Evolutionary conservation across 768 basidiomycete species (phyloP).

Genomic region (Scleroderma citrinum): DNA sequence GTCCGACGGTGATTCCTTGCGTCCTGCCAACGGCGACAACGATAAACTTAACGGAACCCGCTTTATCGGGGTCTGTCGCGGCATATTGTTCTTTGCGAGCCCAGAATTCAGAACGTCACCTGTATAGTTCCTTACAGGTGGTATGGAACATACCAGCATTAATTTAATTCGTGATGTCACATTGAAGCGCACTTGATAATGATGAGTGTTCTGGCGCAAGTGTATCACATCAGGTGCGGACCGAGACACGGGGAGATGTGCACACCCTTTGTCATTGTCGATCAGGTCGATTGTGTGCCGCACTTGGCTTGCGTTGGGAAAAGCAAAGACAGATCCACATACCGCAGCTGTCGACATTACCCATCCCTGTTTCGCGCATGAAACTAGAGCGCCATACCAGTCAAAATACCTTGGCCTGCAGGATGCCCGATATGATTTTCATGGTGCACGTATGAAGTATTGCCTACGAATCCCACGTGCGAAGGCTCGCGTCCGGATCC

Average conservation of each 20-base stretch:
- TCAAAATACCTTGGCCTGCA: constrained; percentile 70
- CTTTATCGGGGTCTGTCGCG: constrained; percentile 59
- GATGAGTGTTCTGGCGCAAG: constrained; percentile 58
- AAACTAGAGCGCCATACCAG: constrained; percentile 37
- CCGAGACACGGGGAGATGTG: constrained; percentile 2
- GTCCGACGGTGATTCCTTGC: constrained; percentile 80
- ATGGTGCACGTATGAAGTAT: not conserved
- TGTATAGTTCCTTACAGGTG: constrained; percentile 66
- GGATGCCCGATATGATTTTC: not conserved
- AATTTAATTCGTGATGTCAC: not conserved
- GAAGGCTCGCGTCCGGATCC: constrained; percentile 91
- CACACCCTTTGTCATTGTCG: constrained; percentile 65
- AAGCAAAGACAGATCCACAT: constrained; percentile 86
- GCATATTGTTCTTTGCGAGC: constrained; percentile 83
- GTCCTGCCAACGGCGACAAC: constrained; percentile 78
- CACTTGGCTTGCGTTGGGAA: constrained; percentile 83
- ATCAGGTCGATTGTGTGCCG: constrained; percentile 73
- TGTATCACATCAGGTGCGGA: not conserved
- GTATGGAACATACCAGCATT: too few relatives aligned
- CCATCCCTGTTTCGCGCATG: not conserved
- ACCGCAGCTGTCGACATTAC: constrained; percentile 52
- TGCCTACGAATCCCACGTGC: constrained; percentile 86
- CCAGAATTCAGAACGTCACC: constrained; percentile 92
- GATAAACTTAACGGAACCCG: constrained; percentile 65
- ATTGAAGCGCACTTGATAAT: constrained; percentile 61